Evolutionary conservation across 2,329 filamentous ascomycete genomes (phyloP).

Genomic region (Thelonectria discophora): DNA sequence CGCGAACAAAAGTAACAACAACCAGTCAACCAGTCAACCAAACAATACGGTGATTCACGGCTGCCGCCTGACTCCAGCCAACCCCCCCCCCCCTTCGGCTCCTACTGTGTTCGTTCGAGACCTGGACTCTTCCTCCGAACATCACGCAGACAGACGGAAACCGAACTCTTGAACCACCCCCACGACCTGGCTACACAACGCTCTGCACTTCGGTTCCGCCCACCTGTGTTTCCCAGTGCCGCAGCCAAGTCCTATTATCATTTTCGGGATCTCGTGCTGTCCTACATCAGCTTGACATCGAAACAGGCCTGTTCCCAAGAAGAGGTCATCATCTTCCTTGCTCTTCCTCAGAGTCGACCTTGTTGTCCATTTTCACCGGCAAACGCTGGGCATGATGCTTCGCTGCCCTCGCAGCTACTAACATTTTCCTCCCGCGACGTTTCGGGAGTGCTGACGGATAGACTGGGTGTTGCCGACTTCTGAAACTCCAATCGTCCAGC

Average conservation of each 20-base stretch:
- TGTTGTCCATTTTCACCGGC: not conserved
- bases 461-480: constrained; percentile 7
- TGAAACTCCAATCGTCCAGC: constrained; percentile 10
- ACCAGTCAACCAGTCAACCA: not conserved
- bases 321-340: not conserved
- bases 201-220: constrained; percentile 13
- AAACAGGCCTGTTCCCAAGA: not conserved
- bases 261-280: not conserved
- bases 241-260: constrained; percentile 1
- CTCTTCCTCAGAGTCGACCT: not conserved
- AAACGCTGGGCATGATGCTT: constrained; percentile 37
- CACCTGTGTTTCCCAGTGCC: constrained; percentile 9
- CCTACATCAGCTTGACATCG: not conserved
- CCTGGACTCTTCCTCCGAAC: not conserved
- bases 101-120: not conserved
- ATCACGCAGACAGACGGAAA: constrained; percentile 2
- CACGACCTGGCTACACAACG: constrained; percentile 9
- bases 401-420: constrained; percentile 28
- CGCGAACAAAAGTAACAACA: not conserved
- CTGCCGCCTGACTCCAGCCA: not conserved
- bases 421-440: constrained; percentile 22
- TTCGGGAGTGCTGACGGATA: constrained; percentile 24
- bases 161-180: constrained; percentile 8
- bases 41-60: constrained; percentile 2
- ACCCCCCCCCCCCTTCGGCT: not conserved